Conservation (phyloP, 371 early-diverging fungal genomes). For the Blakeslea trispora region DNA sequence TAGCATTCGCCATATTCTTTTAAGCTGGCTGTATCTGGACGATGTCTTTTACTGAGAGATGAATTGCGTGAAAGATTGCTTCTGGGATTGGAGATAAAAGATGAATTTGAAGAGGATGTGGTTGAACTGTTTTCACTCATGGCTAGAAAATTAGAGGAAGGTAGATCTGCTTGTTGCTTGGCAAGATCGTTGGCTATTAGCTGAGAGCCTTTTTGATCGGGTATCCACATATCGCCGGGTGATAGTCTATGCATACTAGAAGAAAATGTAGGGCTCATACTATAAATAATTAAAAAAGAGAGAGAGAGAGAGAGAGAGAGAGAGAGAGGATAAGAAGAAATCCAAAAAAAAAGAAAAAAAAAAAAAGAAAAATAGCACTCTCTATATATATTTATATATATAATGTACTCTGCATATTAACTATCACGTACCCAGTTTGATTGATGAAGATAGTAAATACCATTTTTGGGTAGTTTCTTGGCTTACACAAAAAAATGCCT, state of each 20-base stretch:
- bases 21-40: slow-evolving; percentile 34
- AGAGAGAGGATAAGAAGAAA: too few species aligned
- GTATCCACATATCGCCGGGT: slow-evolving; percentile 30
- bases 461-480: slow-evolving; percentile 9
- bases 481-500: slow-evolving; percentile 28
- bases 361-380: background rate
- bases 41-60: slow-evolving; percentile 16
- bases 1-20: slow-evolving; percentile 84
- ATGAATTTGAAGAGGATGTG: slow-evolving; percentile 22
- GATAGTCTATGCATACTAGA: slow-evolving; percentile 23
- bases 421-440: background rate
- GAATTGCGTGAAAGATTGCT: slow-evolving; percentile 14
- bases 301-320: too few species aligned
- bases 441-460: slow-evolving; percentile 3
- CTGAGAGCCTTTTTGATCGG: slow-evolving; percentile 19
- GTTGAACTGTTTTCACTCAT: slow-evolving; percentile 22
- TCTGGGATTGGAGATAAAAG: slow-evolving; percentile 8
- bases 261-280: slow-evolving; percentile 12
- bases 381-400: slow-evolving; percentile 5
- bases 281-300: too few species aligned
- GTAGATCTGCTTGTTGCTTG: slow-evolving; percentile 22
- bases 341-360: background rate
- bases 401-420: background rate
- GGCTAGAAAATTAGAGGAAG: slow-evolving; percentile 6
- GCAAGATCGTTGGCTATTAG: slow-evolving; percentile 22